Conservation (phyloP, 331 rosid species). For the Acacia concinna region DNA sequence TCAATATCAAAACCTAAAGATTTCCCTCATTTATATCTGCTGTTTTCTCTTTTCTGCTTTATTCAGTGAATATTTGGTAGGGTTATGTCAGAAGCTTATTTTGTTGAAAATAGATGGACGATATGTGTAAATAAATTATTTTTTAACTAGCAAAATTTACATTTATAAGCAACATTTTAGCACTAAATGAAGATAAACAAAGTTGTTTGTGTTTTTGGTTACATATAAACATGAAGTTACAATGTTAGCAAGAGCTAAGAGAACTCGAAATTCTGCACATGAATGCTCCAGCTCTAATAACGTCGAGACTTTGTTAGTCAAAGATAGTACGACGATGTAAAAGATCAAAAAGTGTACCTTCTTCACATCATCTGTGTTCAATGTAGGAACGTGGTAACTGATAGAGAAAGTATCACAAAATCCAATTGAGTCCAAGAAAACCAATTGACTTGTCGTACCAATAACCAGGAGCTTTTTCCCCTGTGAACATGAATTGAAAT, state of each 20-base stretch:
- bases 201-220: neutral
- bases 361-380: conserved; percentile 69
- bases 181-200: neutral
- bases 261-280: conserved; percentile 15
- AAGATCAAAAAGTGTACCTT: conserved; percentile 53
- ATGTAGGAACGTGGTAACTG: conserved; percentile 75
- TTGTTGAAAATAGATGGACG: neutral
- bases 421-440: conserved; percentile 80
- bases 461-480: conserved; percentile 91
- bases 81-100: neutral
- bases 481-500: conserved; percentile 44
- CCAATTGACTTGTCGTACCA: conserved; percentile 89
- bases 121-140: neutral
- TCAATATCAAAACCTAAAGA: neutral
- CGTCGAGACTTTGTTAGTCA: neutral
- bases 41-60: neutral
- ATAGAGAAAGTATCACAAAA: conserved; percentile 73
- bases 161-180: neutral
- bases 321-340: conserved; percentile 13
- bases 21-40: neutral
- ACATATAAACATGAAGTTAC: conserved; percentile 1
- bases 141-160: neutral
- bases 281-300: neutral
- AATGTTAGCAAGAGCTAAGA: conserved; percentile 8
- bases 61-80: neutral